Evolutionary conservation across 2,329 filamentous ascomycete genomes (phyloP).

Genomic region (Stagonosporopsis tanaceti): DNA sequence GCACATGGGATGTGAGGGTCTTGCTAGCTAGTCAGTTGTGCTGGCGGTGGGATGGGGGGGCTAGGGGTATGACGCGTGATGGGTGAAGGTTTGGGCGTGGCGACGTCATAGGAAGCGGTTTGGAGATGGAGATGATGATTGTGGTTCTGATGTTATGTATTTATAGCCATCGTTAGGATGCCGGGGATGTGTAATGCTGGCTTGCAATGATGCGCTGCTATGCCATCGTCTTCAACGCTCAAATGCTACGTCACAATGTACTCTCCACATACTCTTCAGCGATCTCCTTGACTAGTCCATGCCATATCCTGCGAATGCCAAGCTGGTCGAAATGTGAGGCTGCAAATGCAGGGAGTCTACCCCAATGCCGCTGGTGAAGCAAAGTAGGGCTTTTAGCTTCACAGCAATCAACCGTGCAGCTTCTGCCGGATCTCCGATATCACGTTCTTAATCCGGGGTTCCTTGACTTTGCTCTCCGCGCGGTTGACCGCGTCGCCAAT

Average conservation of each 20-base stretch:
- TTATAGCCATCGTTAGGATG: constrained; percentile 1
- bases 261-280: not conserved
- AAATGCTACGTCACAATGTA: not conserved
- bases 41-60: not conserved
- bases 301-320: not conserved
- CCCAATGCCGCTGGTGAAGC: not conserved
- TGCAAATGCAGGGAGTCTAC: not conserved
- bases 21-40: not conserved
- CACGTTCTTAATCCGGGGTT: constrained; percentile 67
- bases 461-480: constrained; percentile 63
- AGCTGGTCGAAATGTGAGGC: not conserved
- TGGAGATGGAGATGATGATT: not conserved
- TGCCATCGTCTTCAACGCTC: not conserved
- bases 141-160: constrained; percentile 1
- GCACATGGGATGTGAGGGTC: not conserved
- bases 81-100: not conserved
- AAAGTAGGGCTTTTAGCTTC: not conserved
- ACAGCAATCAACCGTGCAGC: constrained; percentile 40
- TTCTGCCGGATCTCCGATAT: constrained; percentile 66
- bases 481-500: constrained; percentile 57
- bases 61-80: not conserved
- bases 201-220: constrained; percentile 10
- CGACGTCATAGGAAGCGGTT: not conserved
- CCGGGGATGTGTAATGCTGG: constrained; percentile 5
- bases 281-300: not conserved